Evolutionary conservation across 2,329 filamentous ascomycete species (phyloP).

Genomic region (Fusarium piperis): DNA sequence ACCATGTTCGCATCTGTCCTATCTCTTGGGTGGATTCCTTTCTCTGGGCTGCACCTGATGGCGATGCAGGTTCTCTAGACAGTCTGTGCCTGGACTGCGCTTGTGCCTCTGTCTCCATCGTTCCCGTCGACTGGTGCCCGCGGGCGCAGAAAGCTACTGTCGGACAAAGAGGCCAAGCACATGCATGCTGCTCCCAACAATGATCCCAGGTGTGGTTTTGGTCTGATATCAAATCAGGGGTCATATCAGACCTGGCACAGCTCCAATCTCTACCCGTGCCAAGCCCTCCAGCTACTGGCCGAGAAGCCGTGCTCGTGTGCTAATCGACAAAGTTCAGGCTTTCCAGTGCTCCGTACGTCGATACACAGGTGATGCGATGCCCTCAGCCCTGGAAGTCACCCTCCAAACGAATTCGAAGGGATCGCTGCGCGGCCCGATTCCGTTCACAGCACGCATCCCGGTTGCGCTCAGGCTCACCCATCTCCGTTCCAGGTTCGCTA

Average conservation of each 20-base stretch:
- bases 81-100: neutral
- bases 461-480: neutral
- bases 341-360: neutral
- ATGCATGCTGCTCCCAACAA: neutral
- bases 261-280: neutral
- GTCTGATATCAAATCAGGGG: neutral
- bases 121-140: neutral
- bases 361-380: neutral
- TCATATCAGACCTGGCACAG: neutral
- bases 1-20: conserved; percentile 23
- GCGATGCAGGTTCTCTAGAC: neutral
- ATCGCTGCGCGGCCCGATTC: conserved; percentile 12
- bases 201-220: neutral
- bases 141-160: neutral
- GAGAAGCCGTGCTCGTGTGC: neutral
- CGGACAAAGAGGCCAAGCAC: neutral
- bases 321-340: neutral
- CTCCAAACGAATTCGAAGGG: conserved; percentile 1
- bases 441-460: neutral
- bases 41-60: neutral
- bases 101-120: neutral
- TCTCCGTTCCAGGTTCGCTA: neutral
- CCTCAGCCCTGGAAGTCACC: neutral
- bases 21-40: conserved; percentile 13
- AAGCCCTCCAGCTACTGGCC: neutral